Evolutionary conservation across 495 filamentous ascomycete genomes (phyloP), one percentile per base, ranked within the genome.

Genomic region (Aspergillus funiculosus): DNA sequence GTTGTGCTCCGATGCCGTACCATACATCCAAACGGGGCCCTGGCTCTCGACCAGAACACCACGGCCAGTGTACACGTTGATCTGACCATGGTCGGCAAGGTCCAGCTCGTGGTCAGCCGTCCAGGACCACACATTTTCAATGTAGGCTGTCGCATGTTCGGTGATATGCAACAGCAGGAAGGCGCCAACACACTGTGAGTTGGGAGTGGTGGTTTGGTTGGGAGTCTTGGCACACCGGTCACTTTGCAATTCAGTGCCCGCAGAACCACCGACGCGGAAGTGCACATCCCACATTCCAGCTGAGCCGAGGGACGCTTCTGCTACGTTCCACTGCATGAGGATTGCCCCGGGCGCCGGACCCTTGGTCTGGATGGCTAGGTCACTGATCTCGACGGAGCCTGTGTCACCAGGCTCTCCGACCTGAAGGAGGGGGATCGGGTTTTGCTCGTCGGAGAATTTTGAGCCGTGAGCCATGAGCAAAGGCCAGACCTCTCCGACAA

Each of bases 81-180:
- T 84, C 65, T 95, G 91, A 48, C 78, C 78, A 66, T 86, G 79
- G 56, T 85, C 83, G 6, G 64, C 32, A 3, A 80, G 76, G 60
- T 95, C 91, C 29, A 97, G 82, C 49, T 88, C 85, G 71, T 97
- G 91, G 63, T 97, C 91, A 1, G 91, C 80, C 20, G 90, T 88
- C 91, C 91, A 97, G 64, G 84, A 86, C 91, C 91, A 97, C 31
- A 78, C 81, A 67, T 97, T 96, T 68, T 95, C 91, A 36, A 94
- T 65, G 63, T 95, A 94, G 11, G 82, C 77, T 41, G 77, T 82
- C 5, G 76, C 86, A 19, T 78, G 70, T 34, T 75, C 56, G 4
- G 86, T 86, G 27, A 95, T 66, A 61, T 94, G 89, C 14, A 97
- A 67, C 43, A 91, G 77, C 68, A 94, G 70, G 74, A 92, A 92